phyloP scores from a whole-genome alignment of 1,284 basidiomycete species.

The Pterula multifida region DNA sequence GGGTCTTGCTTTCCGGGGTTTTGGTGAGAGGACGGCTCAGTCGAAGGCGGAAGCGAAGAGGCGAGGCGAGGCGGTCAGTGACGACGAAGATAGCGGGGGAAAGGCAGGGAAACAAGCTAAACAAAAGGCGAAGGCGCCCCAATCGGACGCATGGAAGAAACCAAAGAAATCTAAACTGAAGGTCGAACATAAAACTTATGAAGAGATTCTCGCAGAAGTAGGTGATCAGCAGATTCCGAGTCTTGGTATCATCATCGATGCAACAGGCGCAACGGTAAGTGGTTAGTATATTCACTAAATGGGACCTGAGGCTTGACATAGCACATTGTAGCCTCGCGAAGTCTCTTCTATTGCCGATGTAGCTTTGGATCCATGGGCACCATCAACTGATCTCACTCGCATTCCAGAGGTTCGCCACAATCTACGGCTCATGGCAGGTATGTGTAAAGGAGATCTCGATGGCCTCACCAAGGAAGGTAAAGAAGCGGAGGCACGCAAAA shows the following conservation, averaged over 20 bases:
- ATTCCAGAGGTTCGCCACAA: slow-evolving; percentile 96
- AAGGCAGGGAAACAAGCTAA: slow-evolving; percentile 34
- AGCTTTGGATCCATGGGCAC: slow-evolving; percentile 72
- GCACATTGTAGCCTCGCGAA: slow-evolving; percentile 56
- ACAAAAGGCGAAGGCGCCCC: slow-evolving; percentile 43
- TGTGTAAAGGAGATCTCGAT: slow-evolving; percentile 73
- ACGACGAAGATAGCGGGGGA: slow-evolving; percentile 54
- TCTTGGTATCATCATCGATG: slow-evolving; percentile 83
- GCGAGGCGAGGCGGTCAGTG: slow-evolving; percentile 63
- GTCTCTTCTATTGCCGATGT: slow-evolving; percentile 75
- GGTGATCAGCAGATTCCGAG: slow-evolving; percentile 47
- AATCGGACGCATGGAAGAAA: slow-evolving; percentile 68
- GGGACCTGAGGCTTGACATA: slow-evolving; percentile 6
- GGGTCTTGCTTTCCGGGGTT: slow-evolving; percentile 82
- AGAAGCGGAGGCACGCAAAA: slow-evolving; percentile 67
- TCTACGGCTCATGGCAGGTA: slow-evolving; percentile 74
- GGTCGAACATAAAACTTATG: slow-evolving; percentile 89
- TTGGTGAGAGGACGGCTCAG: slow-evolving; percentile 81
- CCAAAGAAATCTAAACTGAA: slow-evolving; percentile 77
- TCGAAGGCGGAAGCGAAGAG: slow-evolving; percentile 74
- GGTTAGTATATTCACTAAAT: slow-evolving; percentile 1
- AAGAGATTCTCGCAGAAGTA: slow-evolving; percentile 83
- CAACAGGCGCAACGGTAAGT: slow-evolving; percentile 81
- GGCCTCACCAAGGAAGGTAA: slow-evolving; percentile 86
- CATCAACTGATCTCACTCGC: slow-evolving; percentile 71